These are phyloP conservation scores for Talaromyces islandicus DNA, from an alignment of 2,329 filamentous ascomycete species.

Conservation along the genomic window DNA sequence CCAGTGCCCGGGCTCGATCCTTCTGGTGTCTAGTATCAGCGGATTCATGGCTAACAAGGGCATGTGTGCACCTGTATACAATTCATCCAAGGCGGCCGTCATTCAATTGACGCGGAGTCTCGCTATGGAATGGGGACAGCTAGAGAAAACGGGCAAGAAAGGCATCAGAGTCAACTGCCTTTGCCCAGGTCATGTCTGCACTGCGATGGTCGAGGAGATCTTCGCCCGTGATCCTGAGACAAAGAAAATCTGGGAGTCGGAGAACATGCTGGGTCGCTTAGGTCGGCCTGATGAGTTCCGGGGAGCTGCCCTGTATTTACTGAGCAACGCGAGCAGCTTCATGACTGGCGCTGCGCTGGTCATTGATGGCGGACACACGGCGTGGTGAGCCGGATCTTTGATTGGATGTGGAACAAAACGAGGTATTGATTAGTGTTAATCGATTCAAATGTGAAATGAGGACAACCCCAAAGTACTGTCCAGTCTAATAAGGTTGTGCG, in stretches of 20 bases:
- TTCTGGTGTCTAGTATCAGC: slow-evolving; percentile 48
- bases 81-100: slow-evolving; percentile 50
- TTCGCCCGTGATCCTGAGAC: slow-evolving; percentile 68
- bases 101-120: slow-evolving; percentile 47
- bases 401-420: neutral
- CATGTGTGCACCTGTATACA: slow-evolving; percentile 41
- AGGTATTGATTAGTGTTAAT: neutral
- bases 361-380: slow-evolving; percentile 64
- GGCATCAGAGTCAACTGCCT: slow-evolving; percentile 51
- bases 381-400: slow-evolving; percentile 25
- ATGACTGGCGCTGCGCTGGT: slow-evolving; percentile 65
- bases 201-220: slow-evolving; percentile 73
- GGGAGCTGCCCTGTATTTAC: slow-evolving; percentile 61
- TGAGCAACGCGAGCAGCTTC: slow-evolving; percentile 62
- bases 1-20: slow-evolving; percentile 44
- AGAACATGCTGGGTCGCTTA: slow-evolving; percentile 49
- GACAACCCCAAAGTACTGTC: neutral
- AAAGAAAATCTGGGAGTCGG: slow-evolving; percentile 34
- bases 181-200: slow-evolving; percentile 50
- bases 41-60: slow-evolving; percentile 46
- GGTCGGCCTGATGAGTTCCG: slow-evolving; percentile 54
- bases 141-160: slow-evolving; percentile 15
- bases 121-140: slow-evolving; percentile 48
- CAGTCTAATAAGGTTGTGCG: no score
- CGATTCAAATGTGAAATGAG: neutral